Conservation (phyloP, 345 rosid species). For the Adansonia digitata region DNA sequence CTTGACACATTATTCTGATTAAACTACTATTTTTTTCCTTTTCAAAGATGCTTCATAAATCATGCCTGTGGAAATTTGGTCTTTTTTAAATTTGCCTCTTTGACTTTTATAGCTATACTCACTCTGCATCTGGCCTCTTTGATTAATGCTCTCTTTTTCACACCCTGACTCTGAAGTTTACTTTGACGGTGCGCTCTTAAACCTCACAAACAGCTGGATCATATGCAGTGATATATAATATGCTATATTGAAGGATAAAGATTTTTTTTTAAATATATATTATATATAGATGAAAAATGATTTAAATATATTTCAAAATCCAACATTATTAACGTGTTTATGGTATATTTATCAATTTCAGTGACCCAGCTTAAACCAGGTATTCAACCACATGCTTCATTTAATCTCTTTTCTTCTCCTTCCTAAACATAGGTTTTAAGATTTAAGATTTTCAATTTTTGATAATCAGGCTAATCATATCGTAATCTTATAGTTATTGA, state of each 20-base stretch:
- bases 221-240: neutral
- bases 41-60: neutral
- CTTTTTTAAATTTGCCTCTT: neutral
- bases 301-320: neutral
- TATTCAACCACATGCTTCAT: too few species aligned
- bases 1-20: neutral
- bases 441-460: too few species aligned
- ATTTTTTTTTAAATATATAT: neutral
- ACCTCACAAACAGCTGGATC: neutral
- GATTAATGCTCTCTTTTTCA: neutral
- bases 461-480: too few species aligned
- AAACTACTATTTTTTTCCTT: neutral
- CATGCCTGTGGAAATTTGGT: conserved; percentile 3
- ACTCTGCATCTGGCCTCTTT: neutral
- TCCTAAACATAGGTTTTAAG: neutral
- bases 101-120: neutral
- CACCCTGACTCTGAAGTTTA: neutral
- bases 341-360: too few species aligned
- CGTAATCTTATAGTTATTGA: too few species aligned
- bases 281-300: neutral
- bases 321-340: neutral
- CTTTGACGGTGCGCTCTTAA: neutral
- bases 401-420: neutral
- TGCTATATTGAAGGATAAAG: neutral
- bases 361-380: too few species aligned